Percentiles rank a stretch among this genome's conserved stretches.
phyloP scores from a whole-genome alignment of 352 stramenopile species.

The Phytophthora pinifolia region DNA sequence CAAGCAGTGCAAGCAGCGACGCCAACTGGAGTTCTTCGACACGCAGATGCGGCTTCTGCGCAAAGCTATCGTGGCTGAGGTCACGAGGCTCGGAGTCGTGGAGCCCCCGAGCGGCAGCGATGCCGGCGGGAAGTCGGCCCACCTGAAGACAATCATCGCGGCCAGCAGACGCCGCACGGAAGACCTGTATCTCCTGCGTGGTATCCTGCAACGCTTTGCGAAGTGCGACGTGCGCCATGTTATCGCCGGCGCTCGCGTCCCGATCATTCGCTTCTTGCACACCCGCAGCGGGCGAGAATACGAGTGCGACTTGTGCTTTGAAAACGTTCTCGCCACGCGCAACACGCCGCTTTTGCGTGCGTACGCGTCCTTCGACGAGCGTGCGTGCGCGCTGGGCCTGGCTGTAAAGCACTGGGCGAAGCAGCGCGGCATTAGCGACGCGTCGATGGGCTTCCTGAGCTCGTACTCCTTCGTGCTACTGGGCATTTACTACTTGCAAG shows the following conservation, averaged over 20 bases:
- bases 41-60: conserved; percentile 37
- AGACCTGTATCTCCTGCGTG: conserved; percentile 52
- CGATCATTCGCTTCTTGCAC: conserved; percentile 81
- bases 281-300: conserved; percentile 37
- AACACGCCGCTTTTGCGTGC: conserved; percentile 82
- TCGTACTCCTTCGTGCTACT: conserved; percentile 99
- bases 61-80: conserved; percentile 33
- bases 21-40: conserved; percentile 48
- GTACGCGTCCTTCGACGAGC: conserved; percentile 76
- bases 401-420: conserved; percentile 99
- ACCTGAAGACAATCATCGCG: conserved; percentile 40
- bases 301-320: conserved; percentile 85
- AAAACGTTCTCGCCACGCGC: conserved; percentile 75
- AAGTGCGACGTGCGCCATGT: conserved; percentile 65
- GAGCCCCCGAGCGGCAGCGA: conserved; percentile 9
- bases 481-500: conserved; percentile 96
- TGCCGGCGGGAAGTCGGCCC: conserved; percentile 20
- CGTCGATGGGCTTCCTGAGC: conserved; percentile 94
- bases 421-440: conserved; percentile 95
- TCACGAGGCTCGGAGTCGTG: conserved; percentile 12
- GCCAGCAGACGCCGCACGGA: conserved; percentile 40
- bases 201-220: conserved; percentile 41
- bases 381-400: conserved; percentile 88
- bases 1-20: conserved; percentile 33
- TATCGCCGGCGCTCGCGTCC: conserved; percentile 71